These are phyloP conservation scores for Kwoniella sp. DNA, from an alignment of 768 basidiomycete species.

Conservation along the genomic window DNA sequence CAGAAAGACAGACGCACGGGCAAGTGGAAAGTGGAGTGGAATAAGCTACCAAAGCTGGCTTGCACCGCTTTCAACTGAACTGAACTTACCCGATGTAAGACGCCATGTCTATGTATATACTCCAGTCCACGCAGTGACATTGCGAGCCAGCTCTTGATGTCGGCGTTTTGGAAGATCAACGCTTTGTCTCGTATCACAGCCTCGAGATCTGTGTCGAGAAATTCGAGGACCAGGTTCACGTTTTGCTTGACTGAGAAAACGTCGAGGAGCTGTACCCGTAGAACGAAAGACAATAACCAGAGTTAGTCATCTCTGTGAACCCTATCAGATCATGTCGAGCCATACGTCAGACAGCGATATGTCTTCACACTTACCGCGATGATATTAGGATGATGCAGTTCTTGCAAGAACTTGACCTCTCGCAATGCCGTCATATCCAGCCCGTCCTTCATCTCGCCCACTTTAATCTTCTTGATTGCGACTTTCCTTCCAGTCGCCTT, in stretches of 20 bases:
- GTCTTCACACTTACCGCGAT: constrained; percentile 69
- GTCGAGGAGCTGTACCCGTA: constrained; percentile 85
- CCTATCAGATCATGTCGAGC: background rate
- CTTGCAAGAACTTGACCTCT: constrained; percentile 95
- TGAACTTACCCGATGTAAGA: constrained; percentile 86
- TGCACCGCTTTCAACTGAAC: too few species aligned
- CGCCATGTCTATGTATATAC: constrained; percentile 92
- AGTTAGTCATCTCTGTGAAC: background rate
- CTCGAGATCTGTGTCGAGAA: constrained; percentile 93
- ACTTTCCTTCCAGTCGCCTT: constrained; percentile 59
- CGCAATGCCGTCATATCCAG: constrained; percentile 98
- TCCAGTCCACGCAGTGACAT: constrained; percentile 98
- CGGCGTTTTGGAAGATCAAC: constrained; percentile 88
- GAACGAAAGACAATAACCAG: too few species aligned
- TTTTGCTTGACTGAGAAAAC: constrained; percentile 97
- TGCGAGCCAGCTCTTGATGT: constrained; percentile 98
- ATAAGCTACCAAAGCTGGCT: background rate
- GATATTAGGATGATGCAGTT: constrained; percentile 89
- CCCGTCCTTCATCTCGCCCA: constrained; percentile 95
- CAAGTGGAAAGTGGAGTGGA: too few species aligned
- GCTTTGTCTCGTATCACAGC: constrained; percentile 92
- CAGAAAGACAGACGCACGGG: too few species aligned
- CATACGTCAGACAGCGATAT: background rate
- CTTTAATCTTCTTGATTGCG: constrained; percentile 98
- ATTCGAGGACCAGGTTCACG: constrained; percentile 95